phyloP scores from a whole-genome alignment of 139 green algal species.

The Yamagishiella unicocca region DNA sequence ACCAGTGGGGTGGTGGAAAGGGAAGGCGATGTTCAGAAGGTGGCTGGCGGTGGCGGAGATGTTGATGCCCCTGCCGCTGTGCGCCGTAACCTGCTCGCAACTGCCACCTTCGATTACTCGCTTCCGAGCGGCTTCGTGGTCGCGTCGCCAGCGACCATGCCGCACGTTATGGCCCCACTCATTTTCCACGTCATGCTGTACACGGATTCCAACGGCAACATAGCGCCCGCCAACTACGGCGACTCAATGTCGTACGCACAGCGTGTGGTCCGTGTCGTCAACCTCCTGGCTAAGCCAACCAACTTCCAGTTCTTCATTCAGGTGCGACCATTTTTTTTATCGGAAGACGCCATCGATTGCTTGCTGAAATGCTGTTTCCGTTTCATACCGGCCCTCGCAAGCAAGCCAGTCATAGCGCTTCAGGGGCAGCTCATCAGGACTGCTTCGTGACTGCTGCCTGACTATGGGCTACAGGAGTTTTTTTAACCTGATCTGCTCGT shows the following conservation, averaged over 20 bases:
- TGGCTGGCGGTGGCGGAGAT: neutral
- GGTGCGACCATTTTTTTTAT: too few relatives aligned
- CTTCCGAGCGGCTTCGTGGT: neutral
- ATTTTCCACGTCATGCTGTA: slow-evolving; percentile 44
- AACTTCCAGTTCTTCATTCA: slow-evolving; percentile 21
- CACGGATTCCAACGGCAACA: neutral
- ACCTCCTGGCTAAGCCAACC: slow-evolving; percentile 12
- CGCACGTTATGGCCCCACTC: neutral
- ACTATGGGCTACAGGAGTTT: too few relatives aligned
- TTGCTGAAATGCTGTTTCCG: too few relatives aligned
- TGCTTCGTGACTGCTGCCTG: too few relatives aligned
- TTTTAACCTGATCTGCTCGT: too few relatives aligned
- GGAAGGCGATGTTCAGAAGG: too few relatives aligned
- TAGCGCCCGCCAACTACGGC: neutral
- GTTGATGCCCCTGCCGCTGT: too few relatives aligned
- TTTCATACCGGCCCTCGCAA: too few relatives aligned
- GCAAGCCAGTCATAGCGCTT: too few relatives aligned
- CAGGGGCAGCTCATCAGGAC: too few relatives aligned
- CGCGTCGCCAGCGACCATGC: neutral
- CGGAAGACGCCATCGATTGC: too few relatives aligned
- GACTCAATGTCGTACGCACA: neutral
- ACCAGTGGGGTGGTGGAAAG: neutral
- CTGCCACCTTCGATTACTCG: neutral
- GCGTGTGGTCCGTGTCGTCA: neutral
- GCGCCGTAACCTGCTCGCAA: neutral